phyloP scores from a whole-genome alignment of 1,139 yeast genomes.

The Kodamaea anthophila region DNA sequence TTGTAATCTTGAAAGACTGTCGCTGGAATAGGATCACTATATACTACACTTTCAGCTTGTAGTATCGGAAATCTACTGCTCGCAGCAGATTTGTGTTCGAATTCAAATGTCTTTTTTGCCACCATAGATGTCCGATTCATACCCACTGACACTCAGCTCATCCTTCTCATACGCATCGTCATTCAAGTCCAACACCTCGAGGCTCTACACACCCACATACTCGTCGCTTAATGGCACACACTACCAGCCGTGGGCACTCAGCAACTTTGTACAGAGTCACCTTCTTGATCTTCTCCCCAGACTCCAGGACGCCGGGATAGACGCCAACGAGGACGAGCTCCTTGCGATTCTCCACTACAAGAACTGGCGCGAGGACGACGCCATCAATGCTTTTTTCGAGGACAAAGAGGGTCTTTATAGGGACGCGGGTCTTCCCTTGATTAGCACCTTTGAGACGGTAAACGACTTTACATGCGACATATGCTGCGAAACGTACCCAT shows the following conservation, averaged over 20 bases:
- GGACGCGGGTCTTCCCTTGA: slow-evolving; percentile 42
- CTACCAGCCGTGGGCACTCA: slow-evolving; percentile 25
- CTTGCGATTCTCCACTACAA: slow-evolving; percentile 50
- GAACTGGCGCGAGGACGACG: slow-evolving; percentile 70
- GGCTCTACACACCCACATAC: too few relatives aligned
- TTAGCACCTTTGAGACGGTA: slow-evolving; percentile 3
- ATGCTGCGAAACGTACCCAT: slow-evolving; percentile 55
- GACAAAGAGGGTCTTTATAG: slow-evolving; percentile 38
- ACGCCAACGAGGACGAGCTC: slow-evolving; percentile 35
- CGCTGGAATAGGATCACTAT: too few relatives aligned
- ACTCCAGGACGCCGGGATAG: slow-evolving; percentile 20
- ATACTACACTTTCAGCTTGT: too few relatives aligned
- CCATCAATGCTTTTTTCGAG: slow-evolving; percentile 63
- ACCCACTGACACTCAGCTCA: too few relatives aligned
- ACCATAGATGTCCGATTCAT: too few relatives aligned
- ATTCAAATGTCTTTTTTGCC: too few relatives aligned
- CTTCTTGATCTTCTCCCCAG: slow-evolving; percentile 14
- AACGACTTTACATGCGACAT: slow-evolving; percentile 49
- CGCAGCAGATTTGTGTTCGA: too few relatives aligned
- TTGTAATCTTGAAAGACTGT: too few relatives aligned
- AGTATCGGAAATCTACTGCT: too few relatives aligned
- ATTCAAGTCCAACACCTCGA: too few relatives aligned
- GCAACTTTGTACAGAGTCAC: slow-evolving; percentile 18
- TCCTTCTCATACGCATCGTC: too few relatives aligned
- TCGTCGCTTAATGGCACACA: slow-evolving; percentile 8